These are phyloP conservation scores for Phytophthora sansomeana DNA, from an alignment of 352 stramenopile species.

Conservation along the genomic window DNA sequence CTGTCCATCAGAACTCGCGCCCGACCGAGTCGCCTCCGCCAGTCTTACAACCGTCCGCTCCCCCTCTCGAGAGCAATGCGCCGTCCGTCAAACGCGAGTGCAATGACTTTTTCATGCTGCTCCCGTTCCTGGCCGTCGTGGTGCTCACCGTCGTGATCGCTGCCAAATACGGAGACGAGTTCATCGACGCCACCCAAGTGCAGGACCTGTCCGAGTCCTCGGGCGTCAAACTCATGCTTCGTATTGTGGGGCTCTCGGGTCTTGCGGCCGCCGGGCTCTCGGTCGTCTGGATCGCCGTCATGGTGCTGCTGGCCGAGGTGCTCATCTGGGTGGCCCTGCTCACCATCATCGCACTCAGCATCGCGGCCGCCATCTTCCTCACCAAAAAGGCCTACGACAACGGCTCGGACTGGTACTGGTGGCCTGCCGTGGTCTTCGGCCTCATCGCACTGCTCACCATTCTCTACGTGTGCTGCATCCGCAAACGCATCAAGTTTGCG, in stretches of 20 bases:
- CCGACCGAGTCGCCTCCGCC: slow-evolving; percentile 17
- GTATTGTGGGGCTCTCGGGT: slow-evolving; percentile 60
- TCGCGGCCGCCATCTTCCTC: slow-evolving; percentile 66
- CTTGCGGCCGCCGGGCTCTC: slow-evolving; percentile 68
- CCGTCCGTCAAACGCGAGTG: slow-evolving; percentile 52
- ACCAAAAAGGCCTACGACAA: slow-evolving; percentile 75
- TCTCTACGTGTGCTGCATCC: slow-evolving; percentile 73
- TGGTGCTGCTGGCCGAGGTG: slow-evolving; percentile 73
- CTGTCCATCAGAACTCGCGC: slow-evolving; percentile 23
- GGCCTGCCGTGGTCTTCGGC: slow-evolving; percentile 65
- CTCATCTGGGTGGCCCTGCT: slow-evolving; percentile 60
- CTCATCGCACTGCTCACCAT: slow-evolving; percentile 58
- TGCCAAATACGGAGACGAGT: slow-evolving; percentile 67
- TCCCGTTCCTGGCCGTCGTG: slow-evolving; percentile 70
- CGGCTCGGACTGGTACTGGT: slow-evolving; percentile 69
- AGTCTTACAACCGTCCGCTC: slow-evolving; percentile 14
- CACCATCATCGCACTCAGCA: slow-evolving; percentile 47
- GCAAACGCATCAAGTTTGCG: slow-evolving; percentile 93
- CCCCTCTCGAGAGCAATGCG: slow-evolving; percentile 11
- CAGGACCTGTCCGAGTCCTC: slow-evolving; percentile 45
- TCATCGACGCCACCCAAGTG: slow-evolving; percentile 59
- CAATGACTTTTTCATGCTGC: slow-evolving; percentile 81
- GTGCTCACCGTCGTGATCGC: slow-evolving; percentile 57
- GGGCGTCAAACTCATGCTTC: slow-evolving; percentile 65
- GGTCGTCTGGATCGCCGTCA: slow-evolving; percentile 78